Evolutionary conservation across 2,329 filamentous ascomycete species (phyloP).

Genomic region (Aureobasidium mangrovei): DNA sequence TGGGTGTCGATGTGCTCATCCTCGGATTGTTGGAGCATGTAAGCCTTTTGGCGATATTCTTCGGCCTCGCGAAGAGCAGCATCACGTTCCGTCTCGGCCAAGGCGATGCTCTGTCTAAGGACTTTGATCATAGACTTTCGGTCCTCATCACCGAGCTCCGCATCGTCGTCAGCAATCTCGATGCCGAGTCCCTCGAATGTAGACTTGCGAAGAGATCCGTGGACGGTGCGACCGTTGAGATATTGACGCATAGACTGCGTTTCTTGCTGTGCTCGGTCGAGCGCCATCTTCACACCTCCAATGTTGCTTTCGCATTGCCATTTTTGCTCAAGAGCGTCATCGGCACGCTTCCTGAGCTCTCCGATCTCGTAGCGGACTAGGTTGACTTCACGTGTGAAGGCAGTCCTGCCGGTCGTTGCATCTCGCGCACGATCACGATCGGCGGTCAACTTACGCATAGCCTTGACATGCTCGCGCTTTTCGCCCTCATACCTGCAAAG

Average conservation of each 20-base stretch:
- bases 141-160: conserved; percentile 26
- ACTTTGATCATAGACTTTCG: conserved; percentile 50
- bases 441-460: conserved; percentile 63
- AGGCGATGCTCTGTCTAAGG: conserved; percentile 59
- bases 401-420: conserved; percentile 60
- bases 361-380: conserved; percentile 77
- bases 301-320: conserved; percentile 92
- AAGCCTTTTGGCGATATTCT: conserved; percentile 53
- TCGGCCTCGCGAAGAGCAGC: conserved; percentile 58
- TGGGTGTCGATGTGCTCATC: conserved; percentile 52
- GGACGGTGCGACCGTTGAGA: conserved; percentile 9
- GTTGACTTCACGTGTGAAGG: conserved; percentile 76
- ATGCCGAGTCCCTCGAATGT: conserved; percentile 15
- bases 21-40: conserved; percentile 52
- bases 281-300: conserved; percentile 84
- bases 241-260: conserved; percentile 72
- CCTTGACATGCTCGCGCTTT: conserved; percentile 74
- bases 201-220: background rate
- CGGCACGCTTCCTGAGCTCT: conserved; percentile 72
- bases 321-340: conserved; percentile 91
- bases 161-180: conserved; percentile 14
- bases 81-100: conserved; percentile 63
- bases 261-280: conserved; percentile 91
- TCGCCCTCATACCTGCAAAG: conserved; percentile 80
- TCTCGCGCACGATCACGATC: conserved; percentile 64